Percentiles rank a stretch among this genome's conserved stretches.
These are phyloP conservation scores for Xylona heveae DNA, from an alignment of 495 filamentous ascomycete genomes.

Conservation along the genomic window DNA sequence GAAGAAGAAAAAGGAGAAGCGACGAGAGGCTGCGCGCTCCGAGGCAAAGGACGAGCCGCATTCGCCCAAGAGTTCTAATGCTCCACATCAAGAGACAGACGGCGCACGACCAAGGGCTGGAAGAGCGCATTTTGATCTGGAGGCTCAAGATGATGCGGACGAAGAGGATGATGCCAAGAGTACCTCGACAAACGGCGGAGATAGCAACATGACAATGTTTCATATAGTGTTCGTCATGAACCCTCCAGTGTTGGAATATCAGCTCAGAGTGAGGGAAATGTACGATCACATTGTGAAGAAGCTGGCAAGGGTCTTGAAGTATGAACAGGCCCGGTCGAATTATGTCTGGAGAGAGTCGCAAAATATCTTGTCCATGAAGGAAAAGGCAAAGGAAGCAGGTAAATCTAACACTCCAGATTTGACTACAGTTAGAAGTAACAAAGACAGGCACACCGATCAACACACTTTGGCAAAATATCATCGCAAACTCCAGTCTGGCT, in stretches of 20 bases:
- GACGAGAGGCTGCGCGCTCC: slow-evolving; percentile 9
- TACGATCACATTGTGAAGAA: slow-evolving; percentile 78
- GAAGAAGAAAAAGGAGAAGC: slow-evolving; percentile 46
- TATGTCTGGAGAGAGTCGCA: slow-evolving; percentile 81
- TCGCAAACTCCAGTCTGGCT: slow-evolving; percentile 57
- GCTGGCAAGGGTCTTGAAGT: slow-evolving; percentile 71
- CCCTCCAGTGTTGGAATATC: slow-evolving; percentile 54
- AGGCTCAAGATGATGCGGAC: slow-evolving; percentile 1
- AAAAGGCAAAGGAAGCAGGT: slow-evolving; percentile 60
- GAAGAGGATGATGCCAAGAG: slow-evolving; percentile 12
- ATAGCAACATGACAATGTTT: slow-evolving; percentile 77
- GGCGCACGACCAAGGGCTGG: too few relatives aligned
- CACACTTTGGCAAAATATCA: slow-evolving; percentile 43
- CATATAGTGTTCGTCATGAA: slow-evolving; percentile 85
- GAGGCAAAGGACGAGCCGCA: slow-evolving; percentile 13
- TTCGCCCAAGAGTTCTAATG: too few relatives aligned
- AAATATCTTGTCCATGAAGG: slow-evolving; percentile 52
- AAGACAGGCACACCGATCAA: slow-evolving; percentile 31
- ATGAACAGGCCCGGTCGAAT: slow-evolving; percentile 66
- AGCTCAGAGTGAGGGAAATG: slow-evolving; percentile 51
- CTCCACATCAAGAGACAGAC: too few relatives aligned
- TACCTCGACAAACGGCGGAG: slow-evolving; percentile 16
- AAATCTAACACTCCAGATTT: neutral
- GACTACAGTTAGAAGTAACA: neutral
- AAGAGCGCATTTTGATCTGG: too few relatives aligned